Conservation (phyloP, 441 rosid genomes). For the Arabidopsis hybrid region DNA sequence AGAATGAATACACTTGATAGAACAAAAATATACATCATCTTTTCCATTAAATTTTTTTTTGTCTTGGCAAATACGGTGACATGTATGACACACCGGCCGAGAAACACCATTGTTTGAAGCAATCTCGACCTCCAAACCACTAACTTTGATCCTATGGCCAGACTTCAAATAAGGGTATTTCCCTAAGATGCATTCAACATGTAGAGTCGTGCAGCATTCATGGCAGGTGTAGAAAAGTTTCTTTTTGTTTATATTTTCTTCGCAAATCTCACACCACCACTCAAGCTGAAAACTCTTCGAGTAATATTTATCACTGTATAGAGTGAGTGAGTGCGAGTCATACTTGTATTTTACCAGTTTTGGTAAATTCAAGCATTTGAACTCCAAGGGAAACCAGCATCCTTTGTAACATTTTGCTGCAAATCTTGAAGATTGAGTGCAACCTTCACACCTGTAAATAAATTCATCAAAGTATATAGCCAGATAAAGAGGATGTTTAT, state of each 20-base stretch:
- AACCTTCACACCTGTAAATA: neutral
- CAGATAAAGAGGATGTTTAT: neutral
- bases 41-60: neutral
- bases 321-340: neutral
- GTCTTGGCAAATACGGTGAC: slow-evolving; percentile 9
- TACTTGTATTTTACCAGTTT: neutral
- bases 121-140: neutral
- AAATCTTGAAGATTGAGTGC: neutral
- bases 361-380: slow-evolving; percentile 1
- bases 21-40: slow-evolving; percentile 15
- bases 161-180: neutral
- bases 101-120: neutral
- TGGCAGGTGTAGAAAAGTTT: neutral
- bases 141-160: slow-evolving; percentile 1
- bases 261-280: slow-evolving; percentile 27
- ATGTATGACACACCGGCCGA: slow-evolving; percentile 9
- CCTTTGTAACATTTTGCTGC: neutral
- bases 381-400: neutral
- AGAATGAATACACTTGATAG: neutral
- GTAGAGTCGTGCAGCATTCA: slow-evolving; percentile 3
- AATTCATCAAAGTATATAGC: neutral
- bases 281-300: too few relatives aligned
- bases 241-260: neutral
- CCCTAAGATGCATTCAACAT: slow-evolving; percentile 13
- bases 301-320: neutral